Conservation (phyloP, 768 basidiomycete species). For the Lactifluus echinatus region DNA sequence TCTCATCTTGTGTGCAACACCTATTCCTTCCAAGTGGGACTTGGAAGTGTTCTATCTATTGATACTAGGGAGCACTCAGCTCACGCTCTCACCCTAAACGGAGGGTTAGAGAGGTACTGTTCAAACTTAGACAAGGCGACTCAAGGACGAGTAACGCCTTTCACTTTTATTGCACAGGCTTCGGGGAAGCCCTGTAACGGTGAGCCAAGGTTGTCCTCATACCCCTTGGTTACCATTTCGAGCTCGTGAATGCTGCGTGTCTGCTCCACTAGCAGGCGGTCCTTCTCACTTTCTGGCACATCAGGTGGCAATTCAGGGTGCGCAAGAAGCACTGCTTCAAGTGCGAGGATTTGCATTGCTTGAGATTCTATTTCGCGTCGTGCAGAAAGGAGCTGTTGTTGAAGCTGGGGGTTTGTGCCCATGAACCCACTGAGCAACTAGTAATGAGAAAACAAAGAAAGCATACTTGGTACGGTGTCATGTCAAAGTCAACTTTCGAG, state of each 20-base stretch:
- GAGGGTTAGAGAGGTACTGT: too few species aligned
- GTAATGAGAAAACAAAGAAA: not conserved
- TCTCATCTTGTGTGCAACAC: too few species aligned
- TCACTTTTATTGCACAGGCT: too few species aligned
- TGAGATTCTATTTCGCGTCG: conserved; percentile 74
- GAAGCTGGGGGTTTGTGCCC: conserved; percentile 41
- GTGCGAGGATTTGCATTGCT: conserved; percentile 71
- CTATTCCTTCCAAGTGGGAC: too few species aligned
- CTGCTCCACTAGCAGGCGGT: conserved; percentile 64
- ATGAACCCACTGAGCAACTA: not conserved
- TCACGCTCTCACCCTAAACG: too few species aligned
- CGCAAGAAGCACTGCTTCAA: conserved; percentile 68
- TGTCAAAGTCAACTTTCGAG: conserved; percentile 81
- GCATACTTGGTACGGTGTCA: conserved; percentile 74
- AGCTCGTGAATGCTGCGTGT: conserved; percentile 69
- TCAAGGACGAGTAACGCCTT: too few species aligned
- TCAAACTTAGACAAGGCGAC: too few species aligned
- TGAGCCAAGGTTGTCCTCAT: conserved; percentile 69
- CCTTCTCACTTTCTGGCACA: conserved; percentile 65
- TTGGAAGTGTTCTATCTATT: too few species aligned
- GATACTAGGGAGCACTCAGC: too few species aligned
- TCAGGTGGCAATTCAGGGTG: conserved; percentile 58
- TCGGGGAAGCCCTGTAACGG: too few species aligned
- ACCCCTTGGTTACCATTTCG: conserved; percentile 60
- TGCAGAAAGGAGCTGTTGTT: conserved; percentile 79